phyloP scores from a whole-genome alignment of 2,329 filamentous ascomycete genomes.

The Drechslerella dactyloides region DNA sequence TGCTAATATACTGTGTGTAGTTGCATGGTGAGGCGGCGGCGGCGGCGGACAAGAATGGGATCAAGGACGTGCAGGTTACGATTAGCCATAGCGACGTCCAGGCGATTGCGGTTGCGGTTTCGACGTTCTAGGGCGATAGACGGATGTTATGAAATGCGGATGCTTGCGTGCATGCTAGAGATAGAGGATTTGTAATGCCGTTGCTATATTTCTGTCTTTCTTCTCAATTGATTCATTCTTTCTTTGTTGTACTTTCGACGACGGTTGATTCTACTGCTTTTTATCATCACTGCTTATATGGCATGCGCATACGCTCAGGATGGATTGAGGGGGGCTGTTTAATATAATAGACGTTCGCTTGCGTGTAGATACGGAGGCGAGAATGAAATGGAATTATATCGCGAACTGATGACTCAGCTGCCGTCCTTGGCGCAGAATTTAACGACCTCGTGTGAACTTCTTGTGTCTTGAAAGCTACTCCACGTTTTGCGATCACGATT shows the following conservation, averaged over 20 bases:
- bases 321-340: too few relatives aligned
- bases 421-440: too few relatives aligned
- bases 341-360: too few relatives aligned
- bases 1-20: conserved; percentile 60
- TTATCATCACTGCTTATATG: too few relatives aligned
- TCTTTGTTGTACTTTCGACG: not conserved
- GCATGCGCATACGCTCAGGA: too few relatives aligned
- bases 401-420: too few relatives aligned
- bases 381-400: too few relatives aligned
- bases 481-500: too few relatives aligned
- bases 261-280: not conserved
- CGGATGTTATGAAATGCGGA: not conserved
- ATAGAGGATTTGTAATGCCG: not conserved
- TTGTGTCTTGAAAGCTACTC: too few relatives aligned
- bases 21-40: conserved; percentile 82
- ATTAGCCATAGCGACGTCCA: conserved; percentile 96
- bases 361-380: too few relatives aligned
- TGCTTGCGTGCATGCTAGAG: not conserved
- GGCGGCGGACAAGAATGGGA: conserved; percentile 82
- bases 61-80: conserved; percentile 87
- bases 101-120: conserved; percentile 90
- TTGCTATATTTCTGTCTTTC: conserved; percentile 18
- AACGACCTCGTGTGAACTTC: too few relatives aligned
- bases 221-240: too few relatives aligned
- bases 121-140: conserved; percentile 73